Conservation (phyloP, 164 flowering plant species). For the Magnolia sinica region DNA sequence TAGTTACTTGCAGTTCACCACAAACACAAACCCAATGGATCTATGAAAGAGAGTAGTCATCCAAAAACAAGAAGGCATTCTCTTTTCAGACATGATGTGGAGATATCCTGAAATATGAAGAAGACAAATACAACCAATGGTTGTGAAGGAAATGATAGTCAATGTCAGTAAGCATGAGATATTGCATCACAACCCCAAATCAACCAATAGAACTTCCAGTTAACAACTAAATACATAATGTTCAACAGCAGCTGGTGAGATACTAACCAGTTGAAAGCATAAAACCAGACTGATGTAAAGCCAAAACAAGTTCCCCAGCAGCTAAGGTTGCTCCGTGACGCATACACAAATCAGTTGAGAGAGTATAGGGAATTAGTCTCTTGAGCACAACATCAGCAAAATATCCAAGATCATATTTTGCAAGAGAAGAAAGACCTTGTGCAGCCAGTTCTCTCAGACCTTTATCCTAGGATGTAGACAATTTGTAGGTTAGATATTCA, state of each 20-base stretch:
- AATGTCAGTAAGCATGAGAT: no score
- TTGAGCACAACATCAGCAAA: slow-evolving; percentile 61
- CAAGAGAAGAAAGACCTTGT: slow-evolving; percentile 78
- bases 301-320: slow-evolving; percentile 79
- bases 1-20: no score
- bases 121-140: no score
- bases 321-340: slow-evolving; percentile 98
- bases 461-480: slow-evolving; percentile 57
- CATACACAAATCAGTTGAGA: slow-evolving; percentile 86
- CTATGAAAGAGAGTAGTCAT: no score
- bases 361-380: slow-evolving; percentile 73
- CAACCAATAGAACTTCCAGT: neutral
- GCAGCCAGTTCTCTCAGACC: slow-evolving; percentile 92
- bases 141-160: no score
- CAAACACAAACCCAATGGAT: no score
- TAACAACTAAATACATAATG: neutral
- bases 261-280: slow-evolving; percentile 62
- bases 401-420: slow-evolving; percentile 74
- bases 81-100: no score
- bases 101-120: no score
- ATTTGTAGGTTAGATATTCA: slow-evolving; percentile 13
- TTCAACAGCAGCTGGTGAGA: neutral
- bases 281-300: slow-evolving; percentile 50
- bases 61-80: no score
- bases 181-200: neutral